Conservation (phyloP, 306 rosid genomes). For the Prinsepia uniflora region DNA sequence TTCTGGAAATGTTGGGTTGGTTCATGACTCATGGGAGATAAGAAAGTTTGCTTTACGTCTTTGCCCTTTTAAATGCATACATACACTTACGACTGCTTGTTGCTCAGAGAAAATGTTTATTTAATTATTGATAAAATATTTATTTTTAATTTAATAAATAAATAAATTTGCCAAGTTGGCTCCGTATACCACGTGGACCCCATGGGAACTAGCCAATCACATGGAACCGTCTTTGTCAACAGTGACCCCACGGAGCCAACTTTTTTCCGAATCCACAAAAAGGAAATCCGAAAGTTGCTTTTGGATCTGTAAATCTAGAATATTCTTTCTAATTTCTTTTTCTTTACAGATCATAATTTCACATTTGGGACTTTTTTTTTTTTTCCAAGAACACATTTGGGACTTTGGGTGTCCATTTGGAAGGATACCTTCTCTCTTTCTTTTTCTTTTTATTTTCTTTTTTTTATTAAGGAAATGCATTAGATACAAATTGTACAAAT, state of each 20-base stretch:
- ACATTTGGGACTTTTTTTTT: too few relatives aligned
- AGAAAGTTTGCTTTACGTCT: background rate
- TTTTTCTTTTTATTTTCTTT: background rate
- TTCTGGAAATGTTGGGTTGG: background rate
- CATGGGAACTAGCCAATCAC: conserved; percentile 8
- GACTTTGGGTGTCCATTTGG: background rate
- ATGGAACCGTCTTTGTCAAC: conserved; percentile 20
- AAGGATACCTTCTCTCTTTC: background rate
- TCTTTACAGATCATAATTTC: background rate
- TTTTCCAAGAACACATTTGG: too few relatives aligned
- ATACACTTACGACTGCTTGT: background rate
- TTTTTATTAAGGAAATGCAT: too few relatives aligned
- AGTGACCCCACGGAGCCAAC: background rate
- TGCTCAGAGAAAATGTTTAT: background rate
- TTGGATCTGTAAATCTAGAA: conserved; percentile 5
- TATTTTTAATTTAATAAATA: too few relatives aligned
- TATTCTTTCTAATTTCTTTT: background rate
- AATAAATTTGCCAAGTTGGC: background rate
- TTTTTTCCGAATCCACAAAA: background rate
- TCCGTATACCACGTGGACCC: background rate
- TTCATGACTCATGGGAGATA: background rate
- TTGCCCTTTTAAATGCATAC: background rate
- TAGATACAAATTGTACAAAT: too few relatives aligned
- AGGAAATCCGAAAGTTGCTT: background rate
- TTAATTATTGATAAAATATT: background rate